Evolutionary conservation across 2,329 filamentous ascomycete species (phyloP).

Genomic region (Pyricularia grisea): DNA sequence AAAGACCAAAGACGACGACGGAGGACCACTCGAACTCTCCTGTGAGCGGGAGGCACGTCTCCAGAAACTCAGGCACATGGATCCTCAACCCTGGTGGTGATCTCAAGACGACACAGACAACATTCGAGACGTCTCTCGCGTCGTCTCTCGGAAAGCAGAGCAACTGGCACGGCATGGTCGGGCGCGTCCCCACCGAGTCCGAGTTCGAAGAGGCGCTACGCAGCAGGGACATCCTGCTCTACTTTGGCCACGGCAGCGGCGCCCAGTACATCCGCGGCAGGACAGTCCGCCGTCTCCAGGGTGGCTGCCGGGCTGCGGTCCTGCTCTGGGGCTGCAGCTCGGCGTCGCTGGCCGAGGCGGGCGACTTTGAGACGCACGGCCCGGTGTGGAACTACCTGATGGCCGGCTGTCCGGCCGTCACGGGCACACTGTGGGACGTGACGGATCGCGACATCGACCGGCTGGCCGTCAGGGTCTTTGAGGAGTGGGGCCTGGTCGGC

Average conservation of each 20-base stretch:
- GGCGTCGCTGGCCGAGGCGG: slow-evolving; percentile 68
- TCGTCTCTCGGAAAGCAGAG: slow-evolving; percentile 1
- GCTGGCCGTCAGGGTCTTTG: slow-evolving; percentile 69
- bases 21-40: slow-evolving; percentile 9
- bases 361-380: slow-evolving; percentile 84
- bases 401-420: slow-evolving; percentile 74
- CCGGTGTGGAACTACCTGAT: slow-evolving; percentile 88
- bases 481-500: slow-evolving; percentile 72
- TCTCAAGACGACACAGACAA: slow-evolving; percentile 67
- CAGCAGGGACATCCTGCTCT: slow-evolving; percentile 65
- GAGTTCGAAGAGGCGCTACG: slow-evolving; percentile 65
- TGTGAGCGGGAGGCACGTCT: slow-evolving; percentile 43
- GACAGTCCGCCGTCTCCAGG: slow-evolving; percentile 63
- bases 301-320: slow-evolving; percentile 64
- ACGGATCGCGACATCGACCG: slow-evolving; percentile 96
- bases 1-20: slow-evolving; percentile 14
- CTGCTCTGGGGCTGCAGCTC: slow-evolving; percentile 94
- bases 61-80: slow-evolving; percentile 51
- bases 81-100: slow-evolving; percentile 88
- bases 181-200: slow-evolving; percentile 61
- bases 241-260: slow-evolving; percentile 94
- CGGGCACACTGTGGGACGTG: slow-evolving; percentile 95
- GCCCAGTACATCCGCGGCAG: slow-evolving; percentile 87
- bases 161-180: slow-evolving; percentile 59
- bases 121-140: slow-evolving; percentile 60